Percentiles rank a stretch among this genome's conserved stretches.
phyloP scores from a whole-genome alignment of 2,329 filamentous ascomycete genomes.

The Aurifilum marmelostoma region DNA sequence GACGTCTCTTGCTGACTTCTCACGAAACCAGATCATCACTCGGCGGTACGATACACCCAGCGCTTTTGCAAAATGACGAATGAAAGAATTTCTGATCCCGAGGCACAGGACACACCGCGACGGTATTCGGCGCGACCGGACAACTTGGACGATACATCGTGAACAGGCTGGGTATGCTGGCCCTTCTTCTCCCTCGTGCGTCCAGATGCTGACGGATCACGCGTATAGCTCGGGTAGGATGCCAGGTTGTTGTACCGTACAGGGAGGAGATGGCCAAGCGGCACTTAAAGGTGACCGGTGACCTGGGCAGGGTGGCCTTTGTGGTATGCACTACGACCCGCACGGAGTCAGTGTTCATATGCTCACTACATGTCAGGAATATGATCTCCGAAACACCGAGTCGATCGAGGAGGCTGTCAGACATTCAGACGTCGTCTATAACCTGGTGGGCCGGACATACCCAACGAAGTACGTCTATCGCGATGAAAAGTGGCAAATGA shows the following conservation, averaged over 20 bases:
- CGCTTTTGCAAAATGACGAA: neutral
- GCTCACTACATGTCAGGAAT: conserved; percentile 64
- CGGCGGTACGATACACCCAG: conserved; percentile 66
- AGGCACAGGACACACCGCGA: conserved; percentile 82
- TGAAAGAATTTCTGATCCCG: conserved; percentile 26
- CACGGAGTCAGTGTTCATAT: conserved; percentile 24
- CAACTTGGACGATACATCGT: conserved; percentile 97
- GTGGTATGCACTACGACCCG: conserved; percentile 59
- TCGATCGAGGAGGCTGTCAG: conserved; percentile 96
- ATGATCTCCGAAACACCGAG: conserved; percentile 89
- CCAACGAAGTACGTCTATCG: conserved; percentile 80
- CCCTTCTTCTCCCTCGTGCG: neutral
- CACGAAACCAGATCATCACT: conserved; percentile 69
- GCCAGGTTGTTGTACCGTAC: conserved; percentile 89
- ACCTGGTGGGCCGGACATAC: conserved; percentile 91
- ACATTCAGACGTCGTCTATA: conserved; percentile 97
- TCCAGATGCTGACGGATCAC: conserved; percentile 33
- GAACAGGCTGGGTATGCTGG: conserved; percentile 74
- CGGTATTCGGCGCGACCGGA: conserved; percentile 96
- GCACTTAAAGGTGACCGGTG: conserved; percentile 94
- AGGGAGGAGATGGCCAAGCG: conserved; percentile 98
- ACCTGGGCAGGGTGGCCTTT: conserved; percentile 87
- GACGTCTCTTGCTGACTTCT: conserved; percentile 7
- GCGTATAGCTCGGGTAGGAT: conserved; percentile 80
- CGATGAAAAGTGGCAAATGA: neutral